Base-by-base conservation (phyloP, 768 basidiomycete species). In the Scleroderma citrinum region DNA sequence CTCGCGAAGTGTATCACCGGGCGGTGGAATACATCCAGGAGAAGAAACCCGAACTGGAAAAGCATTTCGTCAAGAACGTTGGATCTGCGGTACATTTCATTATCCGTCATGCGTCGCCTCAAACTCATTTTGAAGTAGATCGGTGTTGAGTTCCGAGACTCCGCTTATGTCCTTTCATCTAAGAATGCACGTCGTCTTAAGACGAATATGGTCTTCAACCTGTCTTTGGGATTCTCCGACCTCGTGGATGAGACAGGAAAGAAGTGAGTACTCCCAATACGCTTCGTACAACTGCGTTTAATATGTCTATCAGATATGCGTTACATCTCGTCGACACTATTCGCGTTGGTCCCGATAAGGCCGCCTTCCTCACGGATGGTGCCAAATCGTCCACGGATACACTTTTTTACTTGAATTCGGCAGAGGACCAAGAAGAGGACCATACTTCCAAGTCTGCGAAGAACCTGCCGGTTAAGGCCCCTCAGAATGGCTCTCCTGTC, bases 111-210 rank as follows among this genome's bases (percentile, higher is more conserved):
- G 11, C 10, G 5, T 31, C 5, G 11, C 10, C 20, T 5, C 5
- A 29, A 5, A 29, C 26, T 34, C 53, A 34, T 59, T 30, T 17
- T 12, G 31, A 32, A 19, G n/a, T 57, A 97, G 94, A 97, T 85
- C 65, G 95, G 95, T 6, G 81, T 97, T 62, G 95, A 99, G 65
- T 97, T 94, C 70, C 82, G 93, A 36, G 95, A 99, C 62, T 81
- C 85, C 10, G 73, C 82, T 0, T 96, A 93, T 64, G 69, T 93
- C 12, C 71, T 98, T 32, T 86, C 85, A 5, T 54, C 82, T 7
- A 98, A 95, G 71, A 95, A 91, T 59, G 69, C 69, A 7, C 82
- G 85, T 10, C 69, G 69, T 13, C 63, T 97, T 43, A 82, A 79
- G 60, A 71, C 82, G 46, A 83, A 85, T 60, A 96, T 95, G 93